phyloP scores from a whole-genome alignment of 2,329 filamentous ascomycete genomes.

The Trichophyton rubrum region DNA sequence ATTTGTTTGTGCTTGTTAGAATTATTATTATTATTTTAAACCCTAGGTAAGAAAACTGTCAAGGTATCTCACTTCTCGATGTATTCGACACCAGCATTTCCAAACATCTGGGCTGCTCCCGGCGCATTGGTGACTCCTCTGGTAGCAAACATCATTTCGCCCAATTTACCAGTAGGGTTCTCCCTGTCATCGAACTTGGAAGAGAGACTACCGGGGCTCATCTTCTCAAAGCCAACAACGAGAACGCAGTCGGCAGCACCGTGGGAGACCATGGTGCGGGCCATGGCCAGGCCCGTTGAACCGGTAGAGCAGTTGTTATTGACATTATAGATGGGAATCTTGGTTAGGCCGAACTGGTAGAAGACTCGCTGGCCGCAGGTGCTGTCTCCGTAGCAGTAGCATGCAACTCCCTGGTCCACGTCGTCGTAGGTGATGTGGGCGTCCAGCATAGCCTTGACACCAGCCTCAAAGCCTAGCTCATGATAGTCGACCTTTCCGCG shows the following conservation, averaged over 20 bases:
- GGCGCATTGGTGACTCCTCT: conserved; percentile 71
- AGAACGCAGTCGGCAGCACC: conserved; percentile 79
- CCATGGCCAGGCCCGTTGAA: conserved; percentile 81
- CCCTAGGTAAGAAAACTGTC: neutral
- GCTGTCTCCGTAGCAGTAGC: conserved; percentile 94
- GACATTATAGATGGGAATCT: conserved; percentile 93
- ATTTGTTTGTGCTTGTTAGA: neutral
- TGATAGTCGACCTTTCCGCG: conserved; percentile 89
- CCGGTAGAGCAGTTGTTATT: conserved; percentile 98
- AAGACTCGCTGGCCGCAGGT: conserved; percentile 94
- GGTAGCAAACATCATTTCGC: conserved; percentile 70
- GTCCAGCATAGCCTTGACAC: conserved; percentile 68
- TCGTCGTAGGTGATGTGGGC: conserved; percentile 87
- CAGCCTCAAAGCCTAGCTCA: conserved; percentile 85
- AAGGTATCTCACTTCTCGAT: conserved; percentile 64
- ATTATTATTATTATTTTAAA: no score
- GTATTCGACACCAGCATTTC: conserved; percentile 85
- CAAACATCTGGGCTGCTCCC: conserved; percentile 84
- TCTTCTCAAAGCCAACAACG: conserved; percentile 95
- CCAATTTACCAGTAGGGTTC: conserved; percentile 61
- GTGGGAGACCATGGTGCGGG: conserved; percentile 61
- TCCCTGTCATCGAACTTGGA: conserved; percentile 73
- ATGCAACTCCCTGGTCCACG: conserved; percentile 88
- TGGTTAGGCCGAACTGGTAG: conserved; percentile 96
- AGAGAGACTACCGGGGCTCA: conserved; percentile 82